Evolutionary conservation across 768 basidiomycete species (phyloP).

Genomic region (Tephrocybe sp.): DNA sequence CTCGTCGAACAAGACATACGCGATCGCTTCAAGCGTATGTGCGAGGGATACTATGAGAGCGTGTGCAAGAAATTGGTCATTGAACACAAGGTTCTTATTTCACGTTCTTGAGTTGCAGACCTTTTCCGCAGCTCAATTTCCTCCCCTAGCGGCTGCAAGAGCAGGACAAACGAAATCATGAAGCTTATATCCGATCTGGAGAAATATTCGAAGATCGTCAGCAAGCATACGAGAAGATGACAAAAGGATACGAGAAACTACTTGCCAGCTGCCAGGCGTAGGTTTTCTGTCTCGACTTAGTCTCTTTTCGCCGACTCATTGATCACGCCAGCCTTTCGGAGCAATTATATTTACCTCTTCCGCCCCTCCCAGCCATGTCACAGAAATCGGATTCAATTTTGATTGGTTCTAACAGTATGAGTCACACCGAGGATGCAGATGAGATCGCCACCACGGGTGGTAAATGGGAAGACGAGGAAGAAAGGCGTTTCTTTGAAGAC

Average conservation of each 20-base stretch:
- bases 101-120: not conserved
- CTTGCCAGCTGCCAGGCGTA: conserved; percentile 86
- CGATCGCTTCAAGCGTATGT: conserved; percentile 88
- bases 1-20: conserved; percentile 84
- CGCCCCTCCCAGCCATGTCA: conserved; percentile 76
- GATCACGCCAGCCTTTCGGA: conserved; percentile 71
- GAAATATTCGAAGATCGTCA: conserved; percentile 99
- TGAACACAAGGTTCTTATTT: conserved; percentile 74
- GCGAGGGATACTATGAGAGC: conserved; percentile 88
- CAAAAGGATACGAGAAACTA: conserved; percentile 90
- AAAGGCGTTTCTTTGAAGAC: conserved; percentile 90
- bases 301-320: conserved; percentile 12
- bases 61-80: conserved; percentile 89
- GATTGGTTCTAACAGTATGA: conserved; percentile 52
- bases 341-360: conserved; percentile 78
- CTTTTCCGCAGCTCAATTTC: not conserved
- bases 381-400: conserved; percentile 81
- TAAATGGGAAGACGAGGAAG: conserved; percentile 99
- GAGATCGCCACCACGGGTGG: conserved; percentile 58
- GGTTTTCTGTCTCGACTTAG: conserved; percentile 19
- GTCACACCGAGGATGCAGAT: conserved; percentile 48
- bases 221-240: conserved; percentile 99
- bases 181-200: conserved; percentile 98
- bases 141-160: conserved; percentile 82
- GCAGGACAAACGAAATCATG: conserved; percentile 94